Evolutionary conservation across 208 protist species (phyloP).

Genomic region (Wallacemonas sp.): DNA sequence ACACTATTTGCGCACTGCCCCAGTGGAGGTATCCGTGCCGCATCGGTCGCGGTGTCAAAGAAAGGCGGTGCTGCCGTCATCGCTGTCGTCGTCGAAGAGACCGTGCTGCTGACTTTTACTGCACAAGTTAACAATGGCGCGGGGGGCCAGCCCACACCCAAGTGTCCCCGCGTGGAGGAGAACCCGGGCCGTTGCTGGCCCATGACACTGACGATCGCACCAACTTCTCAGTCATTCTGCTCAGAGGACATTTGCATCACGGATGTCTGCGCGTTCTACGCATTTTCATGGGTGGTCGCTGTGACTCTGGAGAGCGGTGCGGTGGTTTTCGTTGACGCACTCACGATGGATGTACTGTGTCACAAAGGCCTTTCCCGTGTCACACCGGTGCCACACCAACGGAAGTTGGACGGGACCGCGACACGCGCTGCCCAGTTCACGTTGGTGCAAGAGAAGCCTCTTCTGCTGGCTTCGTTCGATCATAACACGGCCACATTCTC

Average conservation of each 20-base stretch:
- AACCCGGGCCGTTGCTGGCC: not conserved
- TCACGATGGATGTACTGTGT: constrained; percentile 51
- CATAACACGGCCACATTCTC: constrained; percentile 7
- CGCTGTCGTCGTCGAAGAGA: constrained; percentile 41
- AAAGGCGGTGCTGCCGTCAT: constrained; percentile 23
- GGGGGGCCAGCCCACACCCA: not conserved
- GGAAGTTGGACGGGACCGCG: not conserved
- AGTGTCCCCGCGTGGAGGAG: constrained; percentile 12
- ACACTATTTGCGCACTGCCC: not conserved
- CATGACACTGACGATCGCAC: constrained; percentile 5
- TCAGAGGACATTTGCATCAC: constrained; percentile 59
- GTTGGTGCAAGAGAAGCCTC: constrained; percentile 5
- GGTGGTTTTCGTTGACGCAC: constrained; percentile 57
- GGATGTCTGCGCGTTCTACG: constrained; percentile 42
- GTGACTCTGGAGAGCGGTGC: constrained; percentile 73
- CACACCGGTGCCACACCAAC: not conserved
- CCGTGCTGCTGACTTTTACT: constrained; percentile 44
- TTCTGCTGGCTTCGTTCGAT: not conserved
- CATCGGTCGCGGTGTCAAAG: constrained; percentile 1
- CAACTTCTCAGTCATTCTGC: constrained; percentile 37
- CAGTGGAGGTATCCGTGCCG: not conserved
- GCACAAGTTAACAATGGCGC: constrained; percentile 4
- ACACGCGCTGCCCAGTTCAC: not conserved
- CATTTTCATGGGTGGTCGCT: constrained; percentile 45
- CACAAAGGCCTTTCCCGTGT: constrained; percentile 13